Base-by-base conservation (phyloP, 306 rosid species). In the Prunus fruticosa region DNA sequence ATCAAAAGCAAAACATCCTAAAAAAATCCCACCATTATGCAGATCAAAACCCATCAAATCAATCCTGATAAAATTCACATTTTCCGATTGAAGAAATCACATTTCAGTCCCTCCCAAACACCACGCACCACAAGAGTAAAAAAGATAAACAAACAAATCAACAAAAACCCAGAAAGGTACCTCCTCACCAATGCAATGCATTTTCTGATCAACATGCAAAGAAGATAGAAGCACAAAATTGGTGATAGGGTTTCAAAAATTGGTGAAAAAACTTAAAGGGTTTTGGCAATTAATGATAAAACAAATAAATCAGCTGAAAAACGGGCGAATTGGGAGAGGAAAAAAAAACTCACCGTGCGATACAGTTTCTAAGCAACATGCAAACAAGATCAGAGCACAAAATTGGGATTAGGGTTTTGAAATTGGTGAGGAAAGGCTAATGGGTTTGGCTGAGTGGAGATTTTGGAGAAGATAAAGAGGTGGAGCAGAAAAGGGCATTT, bases 191-290 rank as follows among this genome's bases (percentile, higher is more conserved):
- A 67, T 52, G 72, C 72, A 72, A 67, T 60, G 83, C 82, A 76
- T 30, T 38, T 15, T 63, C 65, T 27, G 54, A 53, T 28, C 32
- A 79, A 45, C 69, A 84, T 75, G 64, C 82, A 76, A 65, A 82
- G 41, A 70, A 53, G 28, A 77, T n/a, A 72, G 67, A 32, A 51
- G 64, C 56, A 27, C 47, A 71, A 70, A 28, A 28, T 41, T 6
- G 11, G 54, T 53, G 67, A 76, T 86, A 83, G 89, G 87, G 87
- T 81, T 87, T 28, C 74, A 71, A 71, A 41, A 57, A 67, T 60
- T 47, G 76, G 60, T 60, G 34, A 53, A 71, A 53, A 38, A 72
- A 22, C 6, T 11, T 9, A 2, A 56, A 8, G 76, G 66, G 53
- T 56, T 10, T 72, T 56, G 19, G 8, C 66, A 34, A 56, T 71